Evolutionary conservation across 1,284 basidiomycete genomes (phyloP).

Genomic region (Moesziomyces parantarcticus): DNA sequence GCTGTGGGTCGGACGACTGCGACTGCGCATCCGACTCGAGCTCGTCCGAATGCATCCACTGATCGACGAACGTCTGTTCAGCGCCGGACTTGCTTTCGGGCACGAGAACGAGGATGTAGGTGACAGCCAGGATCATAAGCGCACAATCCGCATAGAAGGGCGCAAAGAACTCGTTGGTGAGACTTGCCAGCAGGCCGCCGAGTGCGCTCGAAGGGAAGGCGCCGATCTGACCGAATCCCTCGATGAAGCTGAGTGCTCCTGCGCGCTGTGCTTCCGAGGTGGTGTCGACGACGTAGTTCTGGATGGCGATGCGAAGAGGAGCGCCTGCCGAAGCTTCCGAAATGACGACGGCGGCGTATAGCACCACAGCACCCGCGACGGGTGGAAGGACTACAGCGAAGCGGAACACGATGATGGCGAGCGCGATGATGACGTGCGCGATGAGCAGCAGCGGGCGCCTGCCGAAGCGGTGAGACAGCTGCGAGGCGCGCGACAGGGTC

Average conservation of each 20-base stretch:
- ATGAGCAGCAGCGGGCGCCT: constrained; percentile 57
- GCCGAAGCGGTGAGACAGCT: constrained; percentile 51
- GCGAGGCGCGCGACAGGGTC: constrained; percentile 49
- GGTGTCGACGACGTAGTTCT: constrained; percentile 64
- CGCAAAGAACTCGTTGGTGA: constrained; percentile 59
- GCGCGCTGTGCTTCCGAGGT: constrained; percentile 54
- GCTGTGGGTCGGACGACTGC: not conserved
- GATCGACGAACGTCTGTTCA: constrained; percentile 50
- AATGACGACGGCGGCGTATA: constrained; percentile 51
- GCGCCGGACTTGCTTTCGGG: constrained; percentile 55
- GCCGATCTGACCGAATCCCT: constrained; percentile 61
- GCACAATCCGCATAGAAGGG: constrained; percentile 60
- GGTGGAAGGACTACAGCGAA: constrained; percentile 50
- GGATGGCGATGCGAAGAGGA: constrained; percentile 57
- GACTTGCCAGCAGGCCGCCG: constrained; percentile 54
- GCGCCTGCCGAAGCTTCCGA: constrained; percentile 58
- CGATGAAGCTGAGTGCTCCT: constrained; percentile 59
- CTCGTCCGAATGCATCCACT: constrained; percentile 44
- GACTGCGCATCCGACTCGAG: constrained; percentile 21
- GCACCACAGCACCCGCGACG: constrained; percentile 43
- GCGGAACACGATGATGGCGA: constrained; percentile 49
- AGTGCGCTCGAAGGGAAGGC: constrained; percentile 58
- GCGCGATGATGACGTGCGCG: constrained; percentile 46
- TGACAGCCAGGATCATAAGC: constrained; percentile 46
- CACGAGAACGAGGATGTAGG: constrained; percentile 52